phyloP scores from a whole-genome alignment of 441 rosid genomes.

The Geranium incanum region DNA sequence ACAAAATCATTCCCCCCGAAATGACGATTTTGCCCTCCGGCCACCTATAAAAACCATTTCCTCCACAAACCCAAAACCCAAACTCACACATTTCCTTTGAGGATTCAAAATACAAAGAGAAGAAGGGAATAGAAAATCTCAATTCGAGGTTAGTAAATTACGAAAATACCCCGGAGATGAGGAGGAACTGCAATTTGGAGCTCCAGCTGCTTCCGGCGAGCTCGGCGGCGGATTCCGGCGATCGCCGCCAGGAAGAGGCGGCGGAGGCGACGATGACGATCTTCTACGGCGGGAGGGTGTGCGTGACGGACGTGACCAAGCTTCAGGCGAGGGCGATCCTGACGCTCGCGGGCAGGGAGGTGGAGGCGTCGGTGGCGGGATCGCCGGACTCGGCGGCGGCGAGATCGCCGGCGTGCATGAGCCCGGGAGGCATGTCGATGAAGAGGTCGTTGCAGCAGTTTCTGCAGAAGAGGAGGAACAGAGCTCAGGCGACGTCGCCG shows the following conservation, averaged over 20 bases:
- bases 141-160: no score
- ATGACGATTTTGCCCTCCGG: not conserved
- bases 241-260: not conserved
- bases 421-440: not conserved
- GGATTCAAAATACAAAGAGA: not conserved
- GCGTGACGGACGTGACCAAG: constrained; percentile 1
- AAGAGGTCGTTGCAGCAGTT: not conserved
- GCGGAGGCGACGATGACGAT: not conserved
- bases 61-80: not conserved
- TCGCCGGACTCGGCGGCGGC: not conserved
- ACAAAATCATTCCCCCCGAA: not conserved
- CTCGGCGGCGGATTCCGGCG: not conserved
- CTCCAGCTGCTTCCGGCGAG: not conserved
- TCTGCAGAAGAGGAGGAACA: constrained; percentile 4
- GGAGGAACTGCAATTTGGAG: not conserved
- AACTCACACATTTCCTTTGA: not conserved
- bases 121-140: no score
- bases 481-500: not conserved
- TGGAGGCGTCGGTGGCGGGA: not conserved
- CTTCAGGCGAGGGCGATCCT: not conserved
- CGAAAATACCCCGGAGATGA: not conserved
- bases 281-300: not conserved
- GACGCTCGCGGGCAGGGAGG: not conserved
- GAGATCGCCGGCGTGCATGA: not conserved
- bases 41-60: not conserved